phyloP scores from a whole-genome alignment of 306 rosid genomes.

The Trifolium dubium region DNA sequence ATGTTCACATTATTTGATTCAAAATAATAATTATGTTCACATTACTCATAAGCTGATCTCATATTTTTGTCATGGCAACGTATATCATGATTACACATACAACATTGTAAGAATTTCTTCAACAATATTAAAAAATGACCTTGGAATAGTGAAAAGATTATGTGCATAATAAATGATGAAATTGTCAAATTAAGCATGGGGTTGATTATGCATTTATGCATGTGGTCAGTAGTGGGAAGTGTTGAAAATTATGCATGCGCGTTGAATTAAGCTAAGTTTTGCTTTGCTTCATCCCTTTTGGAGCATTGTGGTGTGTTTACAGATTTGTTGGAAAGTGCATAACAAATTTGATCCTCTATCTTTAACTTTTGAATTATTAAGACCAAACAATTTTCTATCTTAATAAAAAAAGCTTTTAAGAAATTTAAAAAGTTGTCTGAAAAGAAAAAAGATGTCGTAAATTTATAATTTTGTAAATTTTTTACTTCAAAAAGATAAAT shows the following conservation, averaged over 20 bases:
- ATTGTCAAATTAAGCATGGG: background rate
- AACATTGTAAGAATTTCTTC: background rate
- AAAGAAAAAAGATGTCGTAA: background rate
- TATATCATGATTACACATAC: background rate
- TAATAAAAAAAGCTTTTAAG: background rate
- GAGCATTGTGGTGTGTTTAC: background rate
- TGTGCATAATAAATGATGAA: background rate
- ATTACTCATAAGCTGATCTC: constrained; percentile 17
- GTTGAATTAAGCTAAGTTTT: background rate
- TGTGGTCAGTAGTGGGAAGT: constrained; percentile 17
- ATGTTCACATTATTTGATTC: constrained; percentile 5
- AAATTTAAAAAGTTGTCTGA: background rate
- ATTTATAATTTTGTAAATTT: background rate
- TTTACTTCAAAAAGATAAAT: background rate
- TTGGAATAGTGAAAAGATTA: background rate
- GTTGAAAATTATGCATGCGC: background rate
- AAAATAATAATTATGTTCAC: background rate
- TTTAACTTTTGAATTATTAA: background rate
- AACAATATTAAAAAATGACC: background rate
- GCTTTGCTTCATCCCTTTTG: background rate
- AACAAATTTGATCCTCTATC: background rate
- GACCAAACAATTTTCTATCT: background rate
- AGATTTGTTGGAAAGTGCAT: constrained; percentile 7
- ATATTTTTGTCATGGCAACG: constrained; percentile 10
- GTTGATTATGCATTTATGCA: background rate